A percentile compares a stretch with the other conserved stretches of the same genome.
These are phyloP conservation scores for Ligustrum vulgare DNA, from an alignment of 257 asterid species.

Conservation along the genomic window DNA sequence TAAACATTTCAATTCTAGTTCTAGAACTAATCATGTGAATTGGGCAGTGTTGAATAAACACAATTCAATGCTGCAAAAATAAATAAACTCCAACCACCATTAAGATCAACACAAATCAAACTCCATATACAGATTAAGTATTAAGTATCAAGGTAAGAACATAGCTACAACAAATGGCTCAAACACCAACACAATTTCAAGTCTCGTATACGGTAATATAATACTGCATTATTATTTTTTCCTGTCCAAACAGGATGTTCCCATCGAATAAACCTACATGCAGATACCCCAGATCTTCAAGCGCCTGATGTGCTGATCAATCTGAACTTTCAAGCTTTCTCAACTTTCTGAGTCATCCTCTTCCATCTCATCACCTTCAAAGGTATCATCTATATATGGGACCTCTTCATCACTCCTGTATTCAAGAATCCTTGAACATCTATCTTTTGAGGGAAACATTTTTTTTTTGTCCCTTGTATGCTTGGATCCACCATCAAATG, in stretches of 20 bases:
- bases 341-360: constrained; percentile 43
- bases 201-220: constrained; percentile 22
- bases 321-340: constrained; percentile 54
- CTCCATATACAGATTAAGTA: constrained; percentile 16
- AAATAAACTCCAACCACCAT: not conserved
- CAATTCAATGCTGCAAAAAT: not conserved
- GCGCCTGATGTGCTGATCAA: constrained; percentile 41
- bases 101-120: constrained; percentile 9
- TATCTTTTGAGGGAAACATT: constrained; percentile 21
- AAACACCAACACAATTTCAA: not conserved
- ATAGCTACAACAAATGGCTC: not conserved
- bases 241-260: constrained; percentile 25
- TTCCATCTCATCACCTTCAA: constrained; percentile 36
- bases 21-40: too few species aligned
- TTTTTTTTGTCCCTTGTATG: constrained; percentile 8
- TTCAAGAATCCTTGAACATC: constrained; percentile 8
- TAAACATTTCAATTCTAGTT: too few species aligned
- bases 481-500: constrained; percentile 27
- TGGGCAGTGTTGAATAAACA: not conserved
- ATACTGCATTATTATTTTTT: constrained; percentile 20
- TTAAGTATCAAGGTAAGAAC: not conserved
- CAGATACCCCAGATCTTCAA: constrained; percentile 33
- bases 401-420: constrained; percentile 33
- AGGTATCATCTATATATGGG: constrained; percentile 9
- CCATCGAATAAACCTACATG: constrained; percentile 36